Conservation (phyloP, 2,329 filamentous ascomycete species). For the Nakataea oryzae region DNA sequence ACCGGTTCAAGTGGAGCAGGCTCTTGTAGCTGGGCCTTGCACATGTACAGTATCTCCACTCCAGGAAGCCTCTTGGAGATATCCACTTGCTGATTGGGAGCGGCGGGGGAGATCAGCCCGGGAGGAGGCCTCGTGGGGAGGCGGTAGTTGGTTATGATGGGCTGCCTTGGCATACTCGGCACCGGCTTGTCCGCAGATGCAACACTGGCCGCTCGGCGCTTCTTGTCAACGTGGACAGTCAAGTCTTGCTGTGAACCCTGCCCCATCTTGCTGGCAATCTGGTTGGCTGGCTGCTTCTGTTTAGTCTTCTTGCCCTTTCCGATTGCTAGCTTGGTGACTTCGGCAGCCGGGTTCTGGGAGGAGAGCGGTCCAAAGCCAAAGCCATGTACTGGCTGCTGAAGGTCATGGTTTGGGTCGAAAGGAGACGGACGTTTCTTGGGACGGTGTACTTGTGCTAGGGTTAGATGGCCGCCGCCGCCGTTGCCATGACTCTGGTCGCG, state of each 20-base stretch:
- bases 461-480: not conserved
- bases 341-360: not conserved
- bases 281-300: not conserved
- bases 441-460: not conserved
- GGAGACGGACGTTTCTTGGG: not conserved
- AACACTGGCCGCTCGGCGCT: not conserved
- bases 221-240: not conserved
- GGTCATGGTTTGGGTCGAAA: not conserved
- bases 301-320: not conserved
- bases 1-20: no score
- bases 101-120: not conserved
- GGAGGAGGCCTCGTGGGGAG: not conserved
- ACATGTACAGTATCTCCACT: not conserved
- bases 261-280: not conserved
- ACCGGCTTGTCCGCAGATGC: not conserved
- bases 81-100: not conserved
- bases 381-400: not conserved
- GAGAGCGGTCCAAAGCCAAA: not conserved
- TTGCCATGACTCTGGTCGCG: constrained; percentile 16
- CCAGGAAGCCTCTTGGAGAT: not conserved
- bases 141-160: not conserved
- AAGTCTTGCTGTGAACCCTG: not conserved
- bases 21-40: not conserved
- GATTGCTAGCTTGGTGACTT: not conserved
- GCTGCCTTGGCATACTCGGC: not conserved